These are phyloP conservation scores for Sporobolomyces phaffii DNA, from an alignment of 768 basidiomycete species.

Conservation along the genomic window DNA sequence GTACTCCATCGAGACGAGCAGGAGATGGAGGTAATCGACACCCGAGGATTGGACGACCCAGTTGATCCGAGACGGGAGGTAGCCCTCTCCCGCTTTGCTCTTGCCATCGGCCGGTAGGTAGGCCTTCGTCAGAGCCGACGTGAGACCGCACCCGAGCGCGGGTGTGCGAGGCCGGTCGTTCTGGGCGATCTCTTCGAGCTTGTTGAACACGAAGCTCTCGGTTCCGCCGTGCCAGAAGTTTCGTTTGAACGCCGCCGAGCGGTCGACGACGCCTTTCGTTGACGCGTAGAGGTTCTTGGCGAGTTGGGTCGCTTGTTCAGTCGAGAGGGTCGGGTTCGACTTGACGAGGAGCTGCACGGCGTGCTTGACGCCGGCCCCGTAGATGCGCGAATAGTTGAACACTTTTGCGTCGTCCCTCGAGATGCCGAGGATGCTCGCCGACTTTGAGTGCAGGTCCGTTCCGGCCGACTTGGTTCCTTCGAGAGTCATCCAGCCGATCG, in stretches of 20 bases:
- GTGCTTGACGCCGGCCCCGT: constrained; percentile 95
- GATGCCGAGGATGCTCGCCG: constrained; percentile 83
- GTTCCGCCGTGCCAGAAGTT: constrained; percentile 96
- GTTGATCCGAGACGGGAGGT: constrained; percentile 93
- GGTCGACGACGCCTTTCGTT: constrained; percentile 75
- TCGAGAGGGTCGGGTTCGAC: constrained; percentile 69
- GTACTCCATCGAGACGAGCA: constrained; percentile 91
- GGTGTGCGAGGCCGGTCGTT: constrained; percentile 83
- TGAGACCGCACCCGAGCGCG: constrained; percentile 87
- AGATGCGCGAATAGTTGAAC: constrained; percentile 98
- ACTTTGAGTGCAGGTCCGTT: constrained; percentile 94
- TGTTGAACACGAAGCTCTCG: constrained; percentile 95
- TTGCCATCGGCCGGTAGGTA: constrained; percentile 60
- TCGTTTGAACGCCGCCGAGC: constrained; percentile 64
- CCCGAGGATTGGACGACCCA: constrained; percentile 99
- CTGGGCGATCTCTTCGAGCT: constrained; percentile 86
- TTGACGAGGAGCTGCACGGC: constrained; percentile 81
- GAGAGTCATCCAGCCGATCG: constrained; percentile 98
- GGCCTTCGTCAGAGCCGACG: constrained; percentile 83
- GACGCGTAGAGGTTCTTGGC: constrained; percentile 81
- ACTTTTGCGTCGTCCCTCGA: constrained; percentile 93
- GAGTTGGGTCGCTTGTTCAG: constrained; percentile 68
- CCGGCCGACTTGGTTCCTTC: constrained; percentile 92
- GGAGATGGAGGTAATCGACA: constrained; percentile 93
- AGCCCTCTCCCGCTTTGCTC: constrained; percentile 60